A percentile compares a stretch with the other conserved stretches of the same genome.
These are phyloP conservation scores for Pichia exigua DNA, from an alignment of 805 yeast species.

Conservation along the genomic window DNA sequence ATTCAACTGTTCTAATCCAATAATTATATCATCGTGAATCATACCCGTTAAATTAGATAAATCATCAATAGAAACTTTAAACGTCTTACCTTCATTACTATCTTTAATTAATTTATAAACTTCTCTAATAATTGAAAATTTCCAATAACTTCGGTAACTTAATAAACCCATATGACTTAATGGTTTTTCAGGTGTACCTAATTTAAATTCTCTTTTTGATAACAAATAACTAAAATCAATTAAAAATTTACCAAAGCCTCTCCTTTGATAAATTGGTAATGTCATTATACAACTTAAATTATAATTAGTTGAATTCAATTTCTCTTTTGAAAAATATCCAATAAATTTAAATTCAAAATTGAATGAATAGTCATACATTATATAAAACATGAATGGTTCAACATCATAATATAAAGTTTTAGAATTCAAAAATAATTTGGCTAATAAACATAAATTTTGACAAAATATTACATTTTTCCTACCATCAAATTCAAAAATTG, in stretches of 20 bases:
- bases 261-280: conserved; percentile 76
- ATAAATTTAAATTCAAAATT: conserved; percentile 61
- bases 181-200: conserved; percentile 95
- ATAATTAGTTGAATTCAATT: conserved; percentile 63
- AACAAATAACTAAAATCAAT: conserved; percentile 85
- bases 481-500: conserved; percentile 92
- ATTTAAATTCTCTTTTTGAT: conserved; percentile 63
- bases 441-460: conserved; percentile 82
- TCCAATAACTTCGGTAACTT: conserved; percentile 88
- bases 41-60: conserved; percentile 72
- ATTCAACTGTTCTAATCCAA: conserved; percentile 72
- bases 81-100: conserved; percentile 2
- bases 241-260: conserved; percentile 82
- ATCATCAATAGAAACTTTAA: conserved; percentile 45
- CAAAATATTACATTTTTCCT: conserved; percentile 73
- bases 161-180: conserved; percentile 76
- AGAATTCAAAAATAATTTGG: conserved; percentile 82
- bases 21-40: conserved; percentile 78
- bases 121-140: conserved; percentile 47
- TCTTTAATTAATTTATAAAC: conserved; percentile 22
- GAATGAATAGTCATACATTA: conserved; percentile 60
- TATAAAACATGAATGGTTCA: conserved; percentile 88
- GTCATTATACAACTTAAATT: conserved; percentile 90
- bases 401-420: conserved; percentile 92
- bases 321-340: conserved; percentile 92